Base-by-base conservation (phyloP, 768 basidiomycete genomes). In the Lactarius tabidus region DNA sequence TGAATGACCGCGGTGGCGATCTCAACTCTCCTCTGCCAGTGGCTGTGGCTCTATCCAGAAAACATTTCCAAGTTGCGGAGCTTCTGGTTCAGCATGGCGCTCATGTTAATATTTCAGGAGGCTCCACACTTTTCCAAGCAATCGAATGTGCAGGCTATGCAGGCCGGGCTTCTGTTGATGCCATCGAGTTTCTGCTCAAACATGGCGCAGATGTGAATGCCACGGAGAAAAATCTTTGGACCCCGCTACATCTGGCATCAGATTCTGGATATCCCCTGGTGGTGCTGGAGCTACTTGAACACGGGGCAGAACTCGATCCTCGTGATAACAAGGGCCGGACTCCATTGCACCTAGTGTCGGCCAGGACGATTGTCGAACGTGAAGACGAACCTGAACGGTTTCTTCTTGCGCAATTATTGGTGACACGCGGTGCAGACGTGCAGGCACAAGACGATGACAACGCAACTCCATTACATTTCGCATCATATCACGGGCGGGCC, bases 221-320 rank as follows among this genome's bases (percentile, higher is more conserved):
- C 6, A 6, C 15, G 4, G 7, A 9, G 3, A 7, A 20, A n/a
- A n/a, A 6, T 9, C 9, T n/a, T 15, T 8, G 20, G 20, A n/a
- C 20, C 14, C 45, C 45, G 0, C n/a, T 45, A 12, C n/a, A 45
- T 14, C 3, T 45, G 8, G 45, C 45, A 45, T 4, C 45, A 3
- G 3, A 23, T 0, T 5, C 6, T 1, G 45, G 45, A 23, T 0
- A 23, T 45, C 5, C 0, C 2, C 0, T 23, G 1, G 12, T 45
- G 3, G n/a, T n/a, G n/a, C 45, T 0, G n/a, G 23, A 23, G 2
- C 14, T 48, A 14, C 45, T 48, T 12, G 45, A 48, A 23, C 23
- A 48, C 9, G 12, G 45, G 1, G 45, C 23, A 48, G 45, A 48
- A 1, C 5, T 48, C 4, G 5, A 48, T 48, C 10, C 5, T 23